These are phyloP conservation scores for Ajuga chamaepitys DNA, from an alignment of 257 asterid genomes.

Conservation along the genomic window DNA sequence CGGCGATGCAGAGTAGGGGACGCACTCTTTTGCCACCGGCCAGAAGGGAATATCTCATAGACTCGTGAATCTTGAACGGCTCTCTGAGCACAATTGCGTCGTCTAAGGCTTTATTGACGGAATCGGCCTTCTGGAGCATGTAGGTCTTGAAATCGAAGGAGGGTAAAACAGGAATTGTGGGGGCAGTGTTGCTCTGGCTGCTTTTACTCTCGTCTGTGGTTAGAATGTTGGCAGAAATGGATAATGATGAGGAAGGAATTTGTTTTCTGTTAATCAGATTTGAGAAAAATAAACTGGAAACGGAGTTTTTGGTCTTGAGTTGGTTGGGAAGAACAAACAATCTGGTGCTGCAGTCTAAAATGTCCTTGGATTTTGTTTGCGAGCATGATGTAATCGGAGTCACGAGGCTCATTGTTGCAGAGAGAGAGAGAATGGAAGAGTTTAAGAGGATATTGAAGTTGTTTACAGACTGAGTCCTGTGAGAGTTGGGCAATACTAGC, in stretches of 20 bases:
- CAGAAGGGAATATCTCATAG: not conserved
- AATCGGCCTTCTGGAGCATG: not conserved
- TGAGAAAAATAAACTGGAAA: not conserved
- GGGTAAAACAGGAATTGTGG: too few relatives aligned
- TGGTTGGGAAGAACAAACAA: not conserved
- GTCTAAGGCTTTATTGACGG: not conserved
- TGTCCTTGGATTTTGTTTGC: not conserved
- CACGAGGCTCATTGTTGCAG: not conserved
- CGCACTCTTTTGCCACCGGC: not conserved
- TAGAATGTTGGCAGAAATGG: not conserved
- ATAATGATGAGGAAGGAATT: not conserved
- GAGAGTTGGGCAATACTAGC: too few relatives aligned
- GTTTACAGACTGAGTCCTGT: not conserved
- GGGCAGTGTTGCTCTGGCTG: too few relatives aligned
- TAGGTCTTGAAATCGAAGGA: not conserved
- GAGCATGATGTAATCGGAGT: not conserved
- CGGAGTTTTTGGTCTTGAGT: not conserved
- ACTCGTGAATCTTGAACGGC: not conserved
- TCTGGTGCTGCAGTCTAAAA: not conserved
- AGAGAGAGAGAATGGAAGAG: not conserved
- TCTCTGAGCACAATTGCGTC: not conserved
- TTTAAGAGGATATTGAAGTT: not conserved
- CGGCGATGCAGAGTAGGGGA: conserved; percentile 4
- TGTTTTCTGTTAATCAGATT: not conserved
- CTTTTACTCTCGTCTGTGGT: not conserved